Evolutionary conservation across 192 early-diverging fungal genomes (phyloP).

Genomic region (Lobosporangium transversale): DNA sequence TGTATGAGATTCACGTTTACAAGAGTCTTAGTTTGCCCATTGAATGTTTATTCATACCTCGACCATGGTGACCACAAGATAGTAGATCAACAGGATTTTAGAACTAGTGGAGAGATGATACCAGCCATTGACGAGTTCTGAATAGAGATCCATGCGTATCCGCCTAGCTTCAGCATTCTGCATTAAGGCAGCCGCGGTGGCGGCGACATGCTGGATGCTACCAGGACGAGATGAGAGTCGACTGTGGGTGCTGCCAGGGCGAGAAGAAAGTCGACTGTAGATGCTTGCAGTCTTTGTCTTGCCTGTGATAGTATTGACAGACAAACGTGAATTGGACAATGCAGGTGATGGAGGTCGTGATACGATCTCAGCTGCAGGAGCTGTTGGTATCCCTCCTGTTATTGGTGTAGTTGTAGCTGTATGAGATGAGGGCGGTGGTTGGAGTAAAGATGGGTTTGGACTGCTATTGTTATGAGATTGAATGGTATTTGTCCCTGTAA

Average conservation of each 20-base stretch:
- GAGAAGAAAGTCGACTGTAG: slow-evolving; percentile 22
- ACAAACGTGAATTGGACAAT: slow-evolving; percentile 17
- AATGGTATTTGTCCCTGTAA: not conserved
- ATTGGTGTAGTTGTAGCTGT: not conserved
- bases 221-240: slow-evolving; percentile 20
- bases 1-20: too few species aligned
- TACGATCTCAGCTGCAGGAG: not conserved
- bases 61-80: slow-evolving; percentile 15
- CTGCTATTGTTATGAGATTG: not conserved
- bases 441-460: not conserved
- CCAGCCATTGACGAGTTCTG: slow-evolving; percentile 32
- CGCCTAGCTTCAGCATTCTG: slow-evolving; percentile 18
- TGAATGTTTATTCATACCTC: too few species aligned
- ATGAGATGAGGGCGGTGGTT: not conserved
- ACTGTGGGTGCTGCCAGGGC: slow-evolving; percentile 12
- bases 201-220: slow-evolving; percentile 18
- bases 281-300: slow-evolving; percentile 17
- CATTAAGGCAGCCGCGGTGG: slow-evolving; percentile 21
- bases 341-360: slow-evolving; percentile 6
- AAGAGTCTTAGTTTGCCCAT: too few species aligned
- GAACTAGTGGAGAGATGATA: slow-evolving; percentile 38
- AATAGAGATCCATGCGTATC: slow-evolving; percentile 19
- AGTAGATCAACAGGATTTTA: slow-evolving; percentile 27
- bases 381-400: not conserved
- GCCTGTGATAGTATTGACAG: not conserved